phyloP scores from a whole-genome alignment of 2,329 filamentous ascomycete genomes.

The Clarireedia monteithiana region DNA sequence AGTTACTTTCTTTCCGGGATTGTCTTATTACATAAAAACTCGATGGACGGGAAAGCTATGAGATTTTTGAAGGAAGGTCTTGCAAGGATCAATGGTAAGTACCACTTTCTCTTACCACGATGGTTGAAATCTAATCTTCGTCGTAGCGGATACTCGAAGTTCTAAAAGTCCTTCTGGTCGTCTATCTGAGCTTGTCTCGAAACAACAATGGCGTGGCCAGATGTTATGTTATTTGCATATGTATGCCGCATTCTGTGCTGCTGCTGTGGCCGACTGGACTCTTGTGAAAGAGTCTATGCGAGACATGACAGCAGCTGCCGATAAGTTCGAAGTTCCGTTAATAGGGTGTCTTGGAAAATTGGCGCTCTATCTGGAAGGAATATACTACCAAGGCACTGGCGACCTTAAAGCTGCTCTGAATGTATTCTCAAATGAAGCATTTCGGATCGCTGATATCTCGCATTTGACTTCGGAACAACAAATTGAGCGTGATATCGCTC shows the following conservation, averaged over 20 bases:
- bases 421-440: constrained; percentile 55
- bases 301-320: constrained; percentile 17
- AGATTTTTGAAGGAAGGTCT: constrained; percentile 51
- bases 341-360: constrained; percentile 21
- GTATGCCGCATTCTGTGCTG: constrained; percentile 27
- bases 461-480: constrained; percentile 36
- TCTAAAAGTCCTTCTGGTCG: constrained; percentile 20
- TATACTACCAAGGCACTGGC: constrained; percentile 70
- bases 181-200: constrained; percentile 22
- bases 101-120: too few relatives aligned
- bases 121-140: background rate
- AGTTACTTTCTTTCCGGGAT: constrained; percentile 27
- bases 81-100: constrained; percentile 32
- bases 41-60: constrained; percentile 47
- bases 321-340: constrained; percentile 18
- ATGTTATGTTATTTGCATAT: constrained; percentile 27
- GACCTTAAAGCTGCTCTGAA: constrained; percentile 59
- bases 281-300: constrained; percentile 20
- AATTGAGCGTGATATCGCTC: constrained; percentile 53
- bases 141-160: constrained; percentile 5
- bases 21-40: constrained; percentile 41
- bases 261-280: constrained; percentile 25
- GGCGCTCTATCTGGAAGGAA: constrained; percentile 59
- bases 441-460: constrained; percentile 42
- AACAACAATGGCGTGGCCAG: constrained; percentile 25